Evolutionary conservation across 257 asterid species (phyloP).

Genomic region (Sherardia arvensis): DNA sequence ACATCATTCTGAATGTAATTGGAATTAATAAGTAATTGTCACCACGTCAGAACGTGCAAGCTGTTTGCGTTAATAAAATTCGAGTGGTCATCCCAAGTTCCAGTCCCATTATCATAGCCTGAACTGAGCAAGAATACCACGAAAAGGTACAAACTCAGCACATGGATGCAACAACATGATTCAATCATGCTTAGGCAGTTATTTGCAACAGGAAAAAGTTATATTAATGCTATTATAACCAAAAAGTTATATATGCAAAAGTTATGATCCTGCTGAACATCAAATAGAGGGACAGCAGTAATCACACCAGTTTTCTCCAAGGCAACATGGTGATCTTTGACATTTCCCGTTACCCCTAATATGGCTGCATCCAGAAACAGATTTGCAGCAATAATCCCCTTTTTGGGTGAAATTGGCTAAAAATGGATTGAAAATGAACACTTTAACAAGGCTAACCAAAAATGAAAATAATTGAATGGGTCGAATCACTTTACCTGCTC

Average conservation of each 20-base stretch:
- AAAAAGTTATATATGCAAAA: too few species aligned
- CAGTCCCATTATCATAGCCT: constrained; percentile 64
- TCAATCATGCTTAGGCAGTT: too few species aligned
- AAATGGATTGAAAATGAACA: constrained; percentile 28
- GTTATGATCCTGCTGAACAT: constrained; percentile 64
- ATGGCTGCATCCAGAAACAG: constrained; percentile 57
- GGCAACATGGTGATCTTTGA: constrained; percentile 52
- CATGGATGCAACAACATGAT: too few species aligned
- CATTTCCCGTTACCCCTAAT: constrained; percentile 51
- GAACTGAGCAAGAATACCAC: too few species aligned
- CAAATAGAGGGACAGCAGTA: constrained; percentile 36
- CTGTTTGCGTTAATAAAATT: constrained; percentile 73
- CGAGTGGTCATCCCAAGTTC: constrained; percentile 72
- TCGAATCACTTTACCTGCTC: constrained; percentile 51
- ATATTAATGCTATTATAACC: too few species aligned
- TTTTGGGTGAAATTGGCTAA: constrained; percentile 74
- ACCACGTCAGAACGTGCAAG: constrained; percentile 69
- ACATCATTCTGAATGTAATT: too few species aligned
- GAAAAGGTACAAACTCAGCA: too few species aligned
- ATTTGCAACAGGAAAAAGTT: too few species aligned
- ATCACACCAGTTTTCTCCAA: constrained; percentile 53
- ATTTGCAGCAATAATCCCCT: constrained; percentile 63
- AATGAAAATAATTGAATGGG: constrained; percentile 10
- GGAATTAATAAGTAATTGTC: too few species aligned
- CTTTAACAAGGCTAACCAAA: constrained; percentile 24